These are phyloP conservation scores for Lachnum nothofagi DNA, from an alignment of 2,329 filamentous ascomycete genomes.

Conservation along the genomic window DNA sequence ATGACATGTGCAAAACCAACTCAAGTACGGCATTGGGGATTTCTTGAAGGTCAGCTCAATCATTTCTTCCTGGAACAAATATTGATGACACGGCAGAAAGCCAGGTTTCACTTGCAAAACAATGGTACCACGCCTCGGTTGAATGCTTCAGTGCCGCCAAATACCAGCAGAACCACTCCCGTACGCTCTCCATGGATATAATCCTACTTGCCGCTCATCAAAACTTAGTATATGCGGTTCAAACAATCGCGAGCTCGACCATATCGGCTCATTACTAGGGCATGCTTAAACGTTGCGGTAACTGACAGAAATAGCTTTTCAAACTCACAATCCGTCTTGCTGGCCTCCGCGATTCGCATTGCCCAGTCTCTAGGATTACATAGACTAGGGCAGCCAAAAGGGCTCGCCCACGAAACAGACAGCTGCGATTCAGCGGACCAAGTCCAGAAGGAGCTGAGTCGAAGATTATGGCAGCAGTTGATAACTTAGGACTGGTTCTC, in stretches of 20 bases:
- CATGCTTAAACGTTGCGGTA: background rate
- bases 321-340: conserved; percentile 42
- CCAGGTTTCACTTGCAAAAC: conserved; percentile 37
- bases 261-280: conserved; percentile 45
- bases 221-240: conserved; percentile 36
- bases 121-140: conserved; percentile 43
- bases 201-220: background rate
- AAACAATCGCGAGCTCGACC: conserved; percentile 45
- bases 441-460: conserved; percentile 14
- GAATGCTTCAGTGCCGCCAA: conserved; percentile 43
- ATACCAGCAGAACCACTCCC: conserved; percentile 40
- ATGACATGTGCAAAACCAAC: conserved; percentile 38
- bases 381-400: conserved; percentile 27
- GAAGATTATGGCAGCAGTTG: conserved; percentile 20
- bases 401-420: conserved; percentile 18
- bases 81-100: conserved; percentile 29
- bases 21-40: conserved; percentile 40
- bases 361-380: conserved; percentile 45
- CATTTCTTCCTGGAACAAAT: background rate
- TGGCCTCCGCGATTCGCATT: conserved; percentile 42
- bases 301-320: conserved; percentile 33
- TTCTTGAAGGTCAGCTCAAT: conserved; percentile 26
- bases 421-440: conserved; percentile 5
- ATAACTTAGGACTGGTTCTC: conserved; percentile 22
- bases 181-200: conserved; percentile 1